Conservation (phyloP, 2,329 filamentous ascomycete genomes). For the Coniochaeta prunicola region DNA sequence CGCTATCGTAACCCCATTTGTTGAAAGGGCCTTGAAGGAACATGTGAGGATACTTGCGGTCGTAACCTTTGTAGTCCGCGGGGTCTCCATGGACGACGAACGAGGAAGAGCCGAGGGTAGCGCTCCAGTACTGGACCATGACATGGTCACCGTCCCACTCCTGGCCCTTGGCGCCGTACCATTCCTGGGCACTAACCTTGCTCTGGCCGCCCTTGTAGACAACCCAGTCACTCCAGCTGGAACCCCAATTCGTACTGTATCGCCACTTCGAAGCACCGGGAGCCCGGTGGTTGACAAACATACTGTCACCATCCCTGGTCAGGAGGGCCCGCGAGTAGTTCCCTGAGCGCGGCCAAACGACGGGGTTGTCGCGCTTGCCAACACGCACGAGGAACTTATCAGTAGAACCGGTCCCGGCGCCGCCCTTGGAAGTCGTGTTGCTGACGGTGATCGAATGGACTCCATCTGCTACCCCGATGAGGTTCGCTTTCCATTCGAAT, state of each 20-base stretch:
- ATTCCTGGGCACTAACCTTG: constrained; percentile 37
- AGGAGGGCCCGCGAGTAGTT: constrained; percentile 53
- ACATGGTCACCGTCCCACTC: constrained; percentile 55
- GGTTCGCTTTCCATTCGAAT: constrained; percentile 46
- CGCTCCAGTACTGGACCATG: constrained; percentile 56
- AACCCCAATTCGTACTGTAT: constrained; percentile 57
- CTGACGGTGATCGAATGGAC: constrained; percentile 50
- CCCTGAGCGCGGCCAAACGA: constrained; percentile 46
- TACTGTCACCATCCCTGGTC: constrained; percentile 22
- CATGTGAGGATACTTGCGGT: constrained; percentile 53
- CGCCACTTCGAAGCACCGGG: constrained; percentile 55
- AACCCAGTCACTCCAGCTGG: constrained; percentile 50
- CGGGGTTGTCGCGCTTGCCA: constrained; percentile 49
- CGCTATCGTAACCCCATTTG: constrained; percentile 55
- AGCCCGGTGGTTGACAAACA: constrained; percentile 46
- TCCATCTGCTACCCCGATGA: constrained; percentile 52
- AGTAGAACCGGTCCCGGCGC: constrained; percentile 37
- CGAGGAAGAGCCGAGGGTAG: constrained; percentile 48
- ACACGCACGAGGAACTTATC: constrained; percentile 57
- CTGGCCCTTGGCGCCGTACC: constrained; percentile 52
- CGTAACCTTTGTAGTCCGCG: constrained; percentile 19
- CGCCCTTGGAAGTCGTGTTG: constrained; percentile 37
- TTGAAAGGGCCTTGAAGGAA: constrained; percentile 58
- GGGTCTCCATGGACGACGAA: constrained; percentile 54
- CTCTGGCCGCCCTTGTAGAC: constrained; percentile 45